Percentiles rank a stretch among this genome's conserved stretches.
These are phyloP conservation scores for Colletotrichum karsti DNA, from an alignment of 2,329 filamentous ascomycete genomes.

Conservation along the genomic window DNA sequence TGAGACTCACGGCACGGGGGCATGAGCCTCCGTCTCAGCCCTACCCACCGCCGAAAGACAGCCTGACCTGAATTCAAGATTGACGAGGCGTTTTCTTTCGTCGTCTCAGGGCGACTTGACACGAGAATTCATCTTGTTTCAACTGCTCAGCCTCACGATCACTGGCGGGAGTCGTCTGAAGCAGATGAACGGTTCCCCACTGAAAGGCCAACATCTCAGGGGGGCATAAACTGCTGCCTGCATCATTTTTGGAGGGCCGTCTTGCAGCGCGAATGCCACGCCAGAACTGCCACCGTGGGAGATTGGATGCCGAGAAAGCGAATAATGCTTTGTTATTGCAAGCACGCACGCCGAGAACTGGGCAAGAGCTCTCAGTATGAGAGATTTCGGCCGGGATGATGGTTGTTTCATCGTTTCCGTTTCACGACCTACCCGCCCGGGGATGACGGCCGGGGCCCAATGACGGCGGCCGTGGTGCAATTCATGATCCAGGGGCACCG, in stretches of 20 bases:
- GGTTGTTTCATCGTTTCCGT: constrained; percentile 14
- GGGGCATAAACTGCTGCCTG: constrained; percentile 1
- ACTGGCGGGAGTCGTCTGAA: neutral
- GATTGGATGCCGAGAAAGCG: constrained; percentile 1
- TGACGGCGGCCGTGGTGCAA: too few species aligned
- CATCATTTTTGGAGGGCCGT: neutral
- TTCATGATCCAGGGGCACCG: too few species aligned
- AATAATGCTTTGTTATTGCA: neutral
- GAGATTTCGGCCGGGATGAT: constrained; percentile 3
- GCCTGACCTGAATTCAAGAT: neutral
- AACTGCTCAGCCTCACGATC: neutral
- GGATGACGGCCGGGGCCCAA: neutral
- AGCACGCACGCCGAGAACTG: neutral
- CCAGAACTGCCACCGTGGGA: neutral
- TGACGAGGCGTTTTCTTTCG: neutral
- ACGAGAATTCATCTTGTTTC: neutral
- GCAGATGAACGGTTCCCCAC: neutral
- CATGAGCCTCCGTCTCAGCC: neutral
- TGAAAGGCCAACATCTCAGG: neutral
- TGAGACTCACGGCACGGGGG: neutral
- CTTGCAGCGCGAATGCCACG: neutral
- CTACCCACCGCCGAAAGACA: neutral
- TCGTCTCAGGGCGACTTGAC: neutral
- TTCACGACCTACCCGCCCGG: neutral
- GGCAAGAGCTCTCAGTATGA: neutral